phyloP scores from a whole-genome alignment of 2,329 filamentous ascomycete genomes.

The Penicillium nordicum region DNA sequence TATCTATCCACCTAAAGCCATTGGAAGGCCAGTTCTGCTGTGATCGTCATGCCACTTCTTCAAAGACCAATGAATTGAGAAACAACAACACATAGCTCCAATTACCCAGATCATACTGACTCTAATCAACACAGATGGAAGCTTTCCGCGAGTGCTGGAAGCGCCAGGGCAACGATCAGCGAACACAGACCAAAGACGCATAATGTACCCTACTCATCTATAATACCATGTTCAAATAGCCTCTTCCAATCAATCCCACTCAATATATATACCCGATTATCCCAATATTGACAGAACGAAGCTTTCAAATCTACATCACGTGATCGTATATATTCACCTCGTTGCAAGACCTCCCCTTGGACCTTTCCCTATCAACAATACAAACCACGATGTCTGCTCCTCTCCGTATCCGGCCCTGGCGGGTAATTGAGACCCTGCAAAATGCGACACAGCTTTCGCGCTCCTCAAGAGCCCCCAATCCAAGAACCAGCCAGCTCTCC shows the following conservation, averaged over 20 bases:
- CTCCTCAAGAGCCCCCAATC: conserved; percentile 9
- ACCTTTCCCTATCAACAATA: conserved; percentile 2
- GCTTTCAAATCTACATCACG: conserved; percentile 18
- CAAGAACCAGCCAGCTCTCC: conserved; percentile 2
- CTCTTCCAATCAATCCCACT: neutral
- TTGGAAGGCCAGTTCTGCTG: neutral
- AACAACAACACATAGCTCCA: too few species aligned
- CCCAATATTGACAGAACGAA: neutral
- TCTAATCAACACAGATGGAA: conserved; percentile 65
- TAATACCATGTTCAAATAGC: neutral
- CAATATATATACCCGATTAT: neutral
- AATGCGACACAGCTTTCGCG: conserved; percentile 9
- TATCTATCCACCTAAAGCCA: neutral
- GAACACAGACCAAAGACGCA: conserved; percentile 73
- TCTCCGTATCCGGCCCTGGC: conserved; percentile 20
- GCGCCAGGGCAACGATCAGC: conserved; percentile 75
- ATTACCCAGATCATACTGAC: neutral
- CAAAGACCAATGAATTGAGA: neutral
- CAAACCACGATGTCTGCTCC: conserved; percentile 24
- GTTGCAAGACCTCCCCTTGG: conserved; percentile 10
- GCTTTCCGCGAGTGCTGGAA: conserved; percentile 90
- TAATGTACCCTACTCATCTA: conserved; percentile 24
- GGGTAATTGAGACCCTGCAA: conserved; percentile 20
- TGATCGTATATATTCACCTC: conserved; percentile 10
- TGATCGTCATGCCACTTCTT: neutral